Conservation (phyloP, 164 flowering plant genomes). For the Echeveria elegans region DNA sequence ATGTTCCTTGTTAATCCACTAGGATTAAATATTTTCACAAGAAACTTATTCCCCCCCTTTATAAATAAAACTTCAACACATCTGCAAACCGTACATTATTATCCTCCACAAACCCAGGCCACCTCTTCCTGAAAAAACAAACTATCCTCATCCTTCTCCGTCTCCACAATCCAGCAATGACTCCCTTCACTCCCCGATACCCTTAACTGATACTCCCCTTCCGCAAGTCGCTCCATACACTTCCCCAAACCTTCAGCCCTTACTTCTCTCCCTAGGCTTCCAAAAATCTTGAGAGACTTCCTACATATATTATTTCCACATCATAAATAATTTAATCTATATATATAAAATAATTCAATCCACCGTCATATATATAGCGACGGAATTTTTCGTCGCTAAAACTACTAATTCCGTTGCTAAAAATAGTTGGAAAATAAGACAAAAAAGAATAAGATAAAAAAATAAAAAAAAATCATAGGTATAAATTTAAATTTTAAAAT, state of each 20-base stretch:
- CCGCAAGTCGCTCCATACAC: not conserved
- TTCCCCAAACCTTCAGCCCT: not conserved
- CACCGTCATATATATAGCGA: too few relatives aligned
- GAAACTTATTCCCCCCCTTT: not conserved
- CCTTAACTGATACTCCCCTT: not conserved
- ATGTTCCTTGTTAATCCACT: constrained; percentile 1
- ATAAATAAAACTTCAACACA: not conserved
- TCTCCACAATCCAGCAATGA: not conserved
- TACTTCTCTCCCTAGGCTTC: not conserved
- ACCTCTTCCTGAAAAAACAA: not conserved
- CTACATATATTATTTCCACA: not conserved
- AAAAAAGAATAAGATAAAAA: too few relatives aligned
- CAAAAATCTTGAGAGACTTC: not conserved
- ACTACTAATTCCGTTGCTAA: too few relatives aligned
- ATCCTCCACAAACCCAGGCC: not conserved
- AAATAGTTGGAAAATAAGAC: too few relatives aligned
- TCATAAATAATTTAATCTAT: too few relatives aligned
- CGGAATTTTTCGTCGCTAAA: too few relatives aligned
- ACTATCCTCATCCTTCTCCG: not conserved
- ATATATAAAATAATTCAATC: too few relatives aligned
- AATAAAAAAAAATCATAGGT: too few relatives aligned
- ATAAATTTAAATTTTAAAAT: too few relatives aligned
- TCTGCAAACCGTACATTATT: not conserved
- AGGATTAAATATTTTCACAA: not conserved
- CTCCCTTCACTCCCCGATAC: not conserved